Conservation (phyloP, 2,329 filamentous ascomycete species). For the Epichloe typhina region DNA sequence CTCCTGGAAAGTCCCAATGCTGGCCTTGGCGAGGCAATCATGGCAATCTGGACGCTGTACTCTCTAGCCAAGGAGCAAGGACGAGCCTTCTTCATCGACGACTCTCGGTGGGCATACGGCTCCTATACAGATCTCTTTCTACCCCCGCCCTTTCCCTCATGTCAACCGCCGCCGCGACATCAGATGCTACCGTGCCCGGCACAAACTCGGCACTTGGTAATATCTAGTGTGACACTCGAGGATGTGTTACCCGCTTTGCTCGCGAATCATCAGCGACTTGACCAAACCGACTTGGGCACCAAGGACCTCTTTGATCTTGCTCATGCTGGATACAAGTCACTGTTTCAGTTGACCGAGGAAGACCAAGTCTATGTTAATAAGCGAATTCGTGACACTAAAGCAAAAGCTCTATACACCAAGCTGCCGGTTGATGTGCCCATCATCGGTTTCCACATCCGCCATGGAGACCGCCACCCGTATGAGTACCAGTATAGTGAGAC, state of each 20-base stretch:
- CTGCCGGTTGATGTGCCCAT: conserved; percentile 23
- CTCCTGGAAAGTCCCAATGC: conserved; percentile 61
- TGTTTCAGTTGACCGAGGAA: conserved; percentile 55
- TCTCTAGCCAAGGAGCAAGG: conserved; percentile 63
- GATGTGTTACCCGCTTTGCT: conserved; percentile 49
- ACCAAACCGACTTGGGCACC: conserved; percentile 12
- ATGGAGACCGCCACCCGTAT: conserved; percentile 64
- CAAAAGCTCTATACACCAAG: conserved; percentile 28
- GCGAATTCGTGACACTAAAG: conserved; percentile 43
- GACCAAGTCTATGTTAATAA: conserved; percentile 52
- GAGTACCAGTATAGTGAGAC: conserved; percentile 65
- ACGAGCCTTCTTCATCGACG: conserved; percentile 72
- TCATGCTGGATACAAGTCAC: conserved; percentile 55
- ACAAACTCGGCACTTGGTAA: conserved; percentile 59
- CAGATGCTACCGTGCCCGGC: conserved; percentile 72
- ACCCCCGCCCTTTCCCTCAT: conserved; percentile 49
- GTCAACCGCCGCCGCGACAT: conserved; percentile 57
- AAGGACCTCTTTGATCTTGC: conserved; percentile 55
- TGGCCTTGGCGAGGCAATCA: conserved; percentile 62
- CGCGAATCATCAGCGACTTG: conserved; percentile 17
- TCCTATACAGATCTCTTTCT: conserved; percentile 60
- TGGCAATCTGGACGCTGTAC: conserved; percentile 75
- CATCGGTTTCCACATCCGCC: conserved; percentile 67
- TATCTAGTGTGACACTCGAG: conserved; percentile 53
- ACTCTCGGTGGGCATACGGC: conserved; percentile 73